Evolutionary conservation across 352 stramenopile genomes (phyloP).

Genomic region (Pythium insidiosum): DNA sequence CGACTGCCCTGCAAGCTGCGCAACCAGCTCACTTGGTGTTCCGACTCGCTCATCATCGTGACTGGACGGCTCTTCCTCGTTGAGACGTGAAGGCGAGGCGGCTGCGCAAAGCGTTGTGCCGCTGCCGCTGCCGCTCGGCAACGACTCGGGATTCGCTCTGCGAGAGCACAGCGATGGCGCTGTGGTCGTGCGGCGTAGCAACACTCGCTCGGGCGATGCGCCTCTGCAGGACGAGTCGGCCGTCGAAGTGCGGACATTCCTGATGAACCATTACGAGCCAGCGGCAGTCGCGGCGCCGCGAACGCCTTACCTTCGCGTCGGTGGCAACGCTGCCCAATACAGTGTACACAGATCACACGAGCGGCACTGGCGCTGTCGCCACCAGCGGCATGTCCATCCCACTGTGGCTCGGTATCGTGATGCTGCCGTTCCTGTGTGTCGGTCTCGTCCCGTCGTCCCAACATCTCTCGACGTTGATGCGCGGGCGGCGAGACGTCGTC

Average conservation of each 20-base stretch:
- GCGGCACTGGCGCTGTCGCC: constrained; percentile 9
- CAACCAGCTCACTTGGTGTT: too few species aligned
- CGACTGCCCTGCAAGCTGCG: too few species aligned
- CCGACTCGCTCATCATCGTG: too few species aligned
- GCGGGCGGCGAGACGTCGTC: constrained; percentile 46
- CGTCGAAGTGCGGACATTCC: constrained; percentile 16
- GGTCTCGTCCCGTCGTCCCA: constrained; percentile 44
- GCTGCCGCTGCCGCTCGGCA: too few species aligned
- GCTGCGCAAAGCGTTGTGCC: constrained; percentile 9
- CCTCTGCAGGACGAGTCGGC: constrained; percentile 3
- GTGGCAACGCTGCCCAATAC: constrained; percentile 21
- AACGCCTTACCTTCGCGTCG: constrained; percentile 10
- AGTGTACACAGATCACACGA: constrained; percentile 18
- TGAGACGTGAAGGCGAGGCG: too few species aligned
- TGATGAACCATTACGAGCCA: constrained; percentile 12
- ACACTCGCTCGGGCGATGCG: constrained; percentile 3
- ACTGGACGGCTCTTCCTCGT: too few species aligned
- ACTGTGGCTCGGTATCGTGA: constrained; percentile 33
- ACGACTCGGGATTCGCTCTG: too few species aligned
- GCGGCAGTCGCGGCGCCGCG: not conserved
- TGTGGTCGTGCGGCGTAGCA: too few species aligned
- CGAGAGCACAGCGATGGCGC: constrained; percentile 1
- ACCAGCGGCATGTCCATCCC: constrained; percentile 17
- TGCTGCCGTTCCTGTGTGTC: constrained; percentile 59
- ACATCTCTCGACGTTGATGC: constrained; percentile 29